Evolutionary conservation across 1,284 basidiomycete genomes (phyloP).

Genomic region (Ganoderma meredithae): DNA sequence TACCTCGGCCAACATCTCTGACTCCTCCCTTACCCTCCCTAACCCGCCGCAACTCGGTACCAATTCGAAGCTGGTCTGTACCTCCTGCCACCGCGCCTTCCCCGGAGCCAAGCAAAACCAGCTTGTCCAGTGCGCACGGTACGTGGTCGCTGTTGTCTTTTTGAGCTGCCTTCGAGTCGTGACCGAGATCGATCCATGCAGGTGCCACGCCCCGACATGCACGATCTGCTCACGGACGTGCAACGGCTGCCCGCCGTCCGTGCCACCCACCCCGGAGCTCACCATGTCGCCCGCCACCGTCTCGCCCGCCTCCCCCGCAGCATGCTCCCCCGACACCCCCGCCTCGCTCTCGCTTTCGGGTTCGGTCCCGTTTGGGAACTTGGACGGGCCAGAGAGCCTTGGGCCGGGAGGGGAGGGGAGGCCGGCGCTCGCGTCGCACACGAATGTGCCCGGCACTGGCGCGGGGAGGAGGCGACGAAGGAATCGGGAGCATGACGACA

Average conservation of each 20-base stretch:
- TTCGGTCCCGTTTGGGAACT: neutral
- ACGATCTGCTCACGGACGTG: conserved; percentile 44
- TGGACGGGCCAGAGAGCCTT: neutral
- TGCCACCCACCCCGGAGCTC: conserved; percentile 38
- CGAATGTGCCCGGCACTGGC: conserved; percentile 12
- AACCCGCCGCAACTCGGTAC: neutral
- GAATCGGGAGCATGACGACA: conserved; percentile 30
- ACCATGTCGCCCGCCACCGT: conserved; percentile 14
- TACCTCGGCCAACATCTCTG: neutral
- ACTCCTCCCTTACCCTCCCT: neutral
- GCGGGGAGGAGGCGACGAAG: conserved; percentile 25
- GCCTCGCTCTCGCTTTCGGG: neutral
- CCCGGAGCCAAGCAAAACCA: conserved; percentile 17
- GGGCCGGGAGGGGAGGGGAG: neutral
- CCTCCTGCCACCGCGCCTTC: conserved; percentile 33
- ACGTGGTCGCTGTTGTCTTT: conserved; percentile 5
- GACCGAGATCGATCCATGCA: conserved; percentile 18
- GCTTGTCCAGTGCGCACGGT: conserved; percentile 34
- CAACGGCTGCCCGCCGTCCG: conserved; percentile 36
- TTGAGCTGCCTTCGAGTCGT: neutral
- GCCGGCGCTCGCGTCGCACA: conserved; percentile 27
- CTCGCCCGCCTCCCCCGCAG: neutral
- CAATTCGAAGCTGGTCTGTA: conserved; percentile 21
- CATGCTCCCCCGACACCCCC: conserved; percentile 26
- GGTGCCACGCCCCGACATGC: conserved; percentile 43